Conservation (phyloP, 1,139 yeast species). For the Nakaseomyces kungkrabaensis region DNA sequence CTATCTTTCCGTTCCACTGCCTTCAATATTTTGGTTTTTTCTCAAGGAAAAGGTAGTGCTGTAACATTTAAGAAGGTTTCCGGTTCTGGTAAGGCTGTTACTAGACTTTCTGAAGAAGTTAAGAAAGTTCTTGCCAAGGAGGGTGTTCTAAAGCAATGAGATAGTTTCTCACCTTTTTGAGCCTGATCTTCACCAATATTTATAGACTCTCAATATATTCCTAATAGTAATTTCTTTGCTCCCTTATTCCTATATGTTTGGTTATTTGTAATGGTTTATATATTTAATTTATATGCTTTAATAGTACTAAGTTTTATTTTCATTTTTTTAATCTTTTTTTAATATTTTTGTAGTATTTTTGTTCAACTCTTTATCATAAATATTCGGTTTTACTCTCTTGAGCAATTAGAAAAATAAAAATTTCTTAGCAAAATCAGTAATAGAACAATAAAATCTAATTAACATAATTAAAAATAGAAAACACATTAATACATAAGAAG, state of each 20-base stretch:
- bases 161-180: neutral
- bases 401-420: too few species aligned
- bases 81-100: conserved; percentile 64
- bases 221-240: neutral
- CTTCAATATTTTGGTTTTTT: conserved; percentile 46
- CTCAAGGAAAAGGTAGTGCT: conserved; percentile 35
- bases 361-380: too few species aligned
- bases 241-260: neutral
- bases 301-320: too few species aligned
- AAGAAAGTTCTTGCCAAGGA: conserved; percentile 38
- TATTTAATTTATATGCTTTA: neutral
- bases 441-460: neutral
- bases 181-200: neutral
- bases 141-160: conserved; percentile 23
- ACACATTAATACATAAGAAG: neutral
- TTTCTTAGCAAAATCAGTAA: too few species aligned
- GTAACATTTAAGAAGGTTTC: conserved; percentile 46
- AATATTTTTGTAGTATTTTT: too few species aligned
- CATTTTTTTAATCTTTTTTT: too few species aligned
- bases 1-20: conserved; percentile 56
- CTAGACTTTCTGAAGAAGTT: conserved; percentile 43
- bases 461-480: neutral
- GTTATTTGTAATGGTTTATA: neutral
- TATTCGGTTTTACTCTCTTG: too few species aligned
- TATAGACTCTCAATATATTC: conserved; percentile 9